phyloP scores from a whole-genome alignment of 495 filamentous ascomycete species.

The Apodospora peruviana region DNA sequence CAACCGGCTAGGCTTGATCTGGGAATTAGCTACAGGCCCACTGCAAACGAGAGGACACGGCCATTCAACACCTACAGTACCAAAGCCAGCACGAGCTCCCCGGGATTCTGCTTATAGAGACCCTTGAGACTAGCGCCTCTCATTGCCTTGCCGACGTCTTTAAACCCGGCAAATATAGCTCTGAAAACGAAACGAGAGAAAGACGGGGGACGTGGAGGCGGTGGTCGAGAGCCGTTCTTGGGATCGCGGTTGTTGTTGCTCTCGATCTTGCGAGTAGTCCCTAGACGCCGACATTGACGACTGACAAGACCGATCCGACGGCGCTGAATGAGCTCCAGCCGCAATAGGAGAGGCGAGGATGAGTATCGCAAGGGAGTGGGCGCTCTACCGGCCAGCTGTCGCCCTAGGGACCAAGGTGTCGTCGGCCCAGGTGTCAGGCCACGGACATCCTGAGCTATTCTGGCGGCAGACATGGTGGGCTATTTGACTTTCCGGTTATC shows the following conservation, averaged over 20 bases:
- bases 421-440: too few relatives aligned
- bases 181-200: constrained; percentile 20
- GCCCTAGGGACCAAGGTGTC: not conserved
- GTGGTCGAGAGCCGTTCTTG: constrained; percentile 17
- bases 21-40: not conserved
- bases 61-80: constrained; percentile 7
- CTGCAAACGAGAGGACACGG: too few relatives aligned
- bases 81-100: constrained; percentile 34
- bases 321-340: constrained; percentile 1
- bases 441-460: too few relatives aligned
- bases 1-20: constrained; percentile 36
- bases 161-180: constrained; percentile 26
- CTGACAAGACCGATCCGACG: not conserved
- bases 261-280: constrained; percentile 8
- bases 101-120: constrained; percentile 33
- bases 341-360: not conserved
- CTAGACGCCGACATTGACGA: constrained; percentile 14
- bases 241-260: constrained; percentile 10
- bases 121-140: constrained; percentile 25
- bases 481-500: not conserved
- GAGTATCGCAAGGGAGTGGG: not conserved
- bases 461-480: not conserved
- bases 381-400: not conserved
- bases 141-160: constrained; percentile 25
- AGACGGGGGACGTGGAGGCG: constrained; percentile 7